These are phyloP conservation scores for Parascedosporium putredinis DNA, from an alignment of 2,329 filamentous ascomycete genomes.

Conservation along the genomic window DNA sequence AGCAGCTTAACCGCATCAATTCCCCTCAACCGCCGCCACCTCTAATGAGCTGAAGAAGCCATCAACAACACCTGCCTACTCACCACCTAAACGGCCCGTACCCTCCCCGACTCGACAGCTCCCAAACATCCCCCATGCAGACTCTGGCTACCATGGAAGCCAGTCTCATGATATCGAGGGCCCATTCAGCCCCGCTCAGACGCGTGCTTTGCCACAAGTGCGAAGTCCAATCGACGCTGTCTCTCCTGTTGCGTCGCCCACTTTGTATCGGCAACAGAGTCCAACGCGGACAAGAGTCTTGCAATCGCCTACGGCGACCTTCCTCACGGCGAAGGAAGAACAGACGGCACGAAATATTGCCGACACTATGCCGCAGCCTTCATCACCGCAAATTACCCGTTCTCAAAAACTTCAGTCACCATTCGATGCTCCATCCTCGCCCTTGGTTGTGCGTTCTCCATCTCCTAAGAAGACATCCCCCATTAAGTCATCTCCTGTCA, in stretches of 20 bases:
- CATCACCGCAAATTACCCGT: conserved; percentile 11
- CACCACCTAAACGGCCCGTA: conserved; percentile 5
- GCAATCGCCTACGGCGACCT: conserved; percentile 26
- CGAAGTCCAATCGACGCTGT: not conserved
- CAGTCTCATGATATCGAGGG: conserved; percentile 23
- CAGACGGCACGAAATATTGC: conserved; percentile 21
- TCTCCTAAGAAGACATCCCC: conserved; percentile 15
- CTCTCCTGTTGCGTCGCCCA: not conserved
- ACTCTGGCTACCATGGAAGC: conserved; percentile 66
- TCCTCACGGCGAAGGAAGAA: conserved; percentile 35
- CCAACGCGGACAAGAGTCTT: conserved; percentile 18
- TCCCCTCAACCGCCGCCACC: conserved; percentile 40
- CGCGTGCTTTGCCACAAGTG: not conserved
- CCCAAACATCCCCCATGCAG: conserved; percentile 25
- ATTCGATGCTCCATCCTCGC: conserved; percentile 5
- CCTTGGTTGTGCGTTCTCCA: conserved; percentile 8
- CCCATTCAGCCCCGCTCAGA: not conserved
- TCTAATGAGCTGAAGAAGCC: conserved; percentile 4
- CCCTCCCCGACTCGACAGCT: conserved; percentile 15
- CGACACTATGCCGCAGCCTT: conserved; percentile 10
- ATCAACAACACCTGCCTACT: conserved; percentile 7
- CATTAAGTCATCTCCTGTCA: conserved; percentile 14
- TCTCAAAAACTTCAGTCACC: conserved; percentile 10
- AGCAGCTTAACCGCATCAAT: conserved; percentile 37
- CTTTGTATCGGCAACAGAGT: conserved; percentile 9